Base-by-base conservation (phyloP, 2,329 filamentous ascomycete genomes). In the Xylaria sp. region DNA sequence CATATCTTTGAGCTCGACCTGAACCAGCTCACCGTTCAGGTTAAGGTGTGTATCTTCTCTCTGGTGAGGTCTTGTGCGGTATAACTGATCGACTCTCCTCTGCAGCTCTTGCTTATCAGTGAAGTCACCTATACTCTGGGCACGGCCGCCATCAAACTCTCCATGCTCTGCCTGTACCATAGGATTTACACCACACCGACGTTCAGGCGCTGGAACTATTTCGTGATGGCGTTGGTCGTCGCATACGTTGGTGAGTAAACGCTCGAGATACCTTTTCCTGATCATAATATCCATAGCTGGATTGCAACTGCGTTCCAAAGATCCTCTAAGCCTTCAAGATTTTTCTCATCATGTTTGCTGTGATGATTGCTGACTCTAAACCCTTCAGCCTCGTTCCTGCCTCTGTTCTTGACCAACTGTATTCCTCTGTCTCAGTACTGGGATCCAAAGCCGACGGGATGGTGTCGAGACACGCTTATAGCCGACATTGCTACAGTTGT, bases 391-490 rank as follows among this genome's bases (percentile, higher is more conserved):
- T 61, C 66, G 2, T 73, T 75, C 50, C 66, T 75, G 23, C 67
- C 73, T n/a, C 42, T 76, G 9, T 73, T 73, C 59, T 70, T 74
- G 46, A 73, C 72, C 50, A 72, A 73, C 38, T 77, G 75, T 58
- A 49, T 67, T 9, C 75, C 75, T 0, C 57, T 76, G 12, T 65
- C 67, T 15, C 70, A 71, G 23, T 69, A 72, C 14, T 77, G 75
- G 75, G 66, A 71, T n/a, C 69, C 71, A 2, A 60, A 65, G 7
- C 69, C 73, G 2, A 66, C 65, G 0, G 79, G 78, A 14, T 72
- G 71, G 60, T 83, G 81, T 62, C 75, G 82, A n/a, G 61, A 69
- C 37, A 61, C 68, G 42, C 40, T 63, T 11, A 61, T 65, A 46
- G 49, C 61, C 12, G 69, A 74, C 47, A 64, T 67, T 52, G 58